Evolutionary conservation across 164 flowering plant species (phyloP).

Genomic region (Cinnamomum chago): DNA sequence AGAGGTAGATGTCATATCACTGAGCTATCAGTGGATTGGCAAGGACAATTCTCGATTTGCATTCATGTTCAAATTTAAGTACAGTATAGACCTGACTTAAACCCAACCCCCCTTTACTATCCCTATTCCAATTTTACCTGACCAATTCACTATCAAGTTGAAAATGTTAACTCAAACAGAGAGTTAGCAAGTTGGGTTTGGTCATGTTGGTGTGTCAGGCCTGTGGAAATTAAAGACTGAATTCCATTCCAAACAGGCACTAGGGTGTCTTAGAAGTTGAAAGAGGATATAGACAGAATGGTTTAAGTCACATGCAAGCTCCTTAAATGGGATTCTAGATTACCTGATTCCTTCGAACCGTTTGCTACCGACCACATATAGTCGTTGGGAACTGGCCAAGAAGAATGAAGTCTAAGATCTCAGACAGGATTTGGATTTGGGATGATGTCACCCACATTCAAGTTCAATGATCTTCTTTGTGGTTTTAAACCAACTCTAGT

Average conservation of each 20-base stretch:
- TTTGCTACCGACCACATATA: constrained; percentile 45
- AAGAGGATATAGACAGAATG: background rate
- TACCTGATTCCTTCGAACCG: constrained; percentile 29
- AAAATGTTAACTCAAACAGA: too few species aligned
- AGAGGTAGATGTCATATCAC: accelerated
- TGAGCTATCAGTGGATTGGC: too few species aligned
- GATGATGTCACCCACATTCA: constrained; percentile 28
- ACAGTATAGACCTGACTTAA: too few species aligned
- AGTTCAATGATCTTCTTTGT: constrained; percentile 4
- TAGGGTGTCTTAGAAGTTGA: background rate
- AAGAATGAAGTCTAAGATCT: constrained; percentile 4
- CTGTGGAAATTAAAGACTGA: background rate
- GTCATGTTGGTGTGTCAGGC: too few species aligned
- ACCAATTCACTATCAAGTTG: too few species aligned
- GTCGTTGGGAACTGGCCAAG: constrained; percentile 34
- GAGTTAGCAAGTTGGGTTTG: too few species aligned
- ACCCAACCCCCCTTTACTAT: too few species aligned
- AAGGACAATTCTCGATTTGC: too few species aligned
- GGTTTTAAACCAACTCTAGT: background rate
- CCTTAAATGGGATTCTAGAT: background rate
- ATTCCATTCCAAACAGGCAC: background rate
- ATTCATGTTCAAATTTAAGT: too few species aligned
- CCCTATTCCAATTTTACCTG: too few species aligned
- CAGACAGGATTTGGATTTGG: constrained; percentile 8
- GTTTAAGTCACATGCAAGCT: constrained; percentile 46